These are phyloP conservation scores for Ploettnerulaceae sp. DNA, from an alignment of 2,329 filamentous ascomycete species.

Conservation along the genomic window DNA sequence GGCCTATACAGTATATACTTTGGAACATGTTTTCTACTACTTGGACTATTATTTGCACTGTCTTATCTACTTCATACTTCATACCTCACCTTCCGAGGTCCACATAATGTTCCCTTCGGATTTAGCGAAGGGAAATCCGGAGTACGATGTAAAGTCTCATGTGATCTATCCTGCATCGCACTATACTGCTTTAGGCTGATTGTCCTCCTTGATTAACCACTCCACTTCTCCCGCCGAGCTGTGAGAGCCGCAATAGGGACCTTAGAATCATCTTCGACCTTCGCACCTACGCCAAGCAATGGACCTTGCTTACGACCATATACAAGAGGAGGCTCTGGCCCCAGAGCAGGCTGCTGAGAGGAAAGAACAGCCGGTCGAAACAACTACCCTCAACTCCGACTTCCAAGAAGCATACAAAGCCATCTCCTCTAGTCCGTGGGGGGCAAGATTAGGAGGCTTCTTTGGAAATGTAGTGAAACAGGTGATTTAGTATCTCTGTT, in stretches of 20 bases:
- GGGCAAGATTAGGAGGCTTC: conserved; percentile 79
- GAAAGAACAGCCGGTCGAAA: conserved; percentile 41
- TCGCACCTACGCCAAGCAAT: conserved; percentile 46
- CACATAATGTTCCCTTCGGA: too few species aligned
- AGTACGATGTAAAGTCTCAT: background rate
- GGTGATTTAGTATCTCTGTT: conserved; percentile 46
- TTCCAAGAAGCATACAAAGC: conserved; percentile 94
- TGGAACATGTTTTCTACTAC: too few species aligned
- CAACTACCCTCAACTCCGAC: conserved; percentile 71
- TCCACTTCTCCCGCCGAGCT: conserved; percentile 6
- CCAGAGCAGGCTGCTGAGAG: conserved; percentile 47
- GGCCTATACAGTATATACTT: too few species aligned
- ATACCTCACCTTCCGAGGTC: too few species aligned
- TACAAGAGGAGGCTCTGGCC: conserved; percentile 71
- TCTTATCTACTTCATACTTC: background rate
- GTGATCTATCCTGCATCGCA: background rate
- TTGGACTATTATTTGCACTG: too few species aligned
- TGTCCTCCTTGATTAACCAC: conserved; percentile 1
- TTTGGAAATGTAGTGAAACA: conserved; percentile 92
- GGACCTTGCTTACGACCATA: conserved; percentile 97
- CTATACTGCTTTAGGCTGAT: background rate
- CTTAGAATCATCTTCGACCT: background rate
- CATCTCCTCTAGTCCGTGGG: conserved; percentile 89
- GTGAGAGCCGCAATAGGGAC: conserved; percentile 3
- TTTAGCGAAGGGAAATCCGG: too few species aligned